A percentile compares a stretch with the other conserved stretches of the same genome.
These are phyloP conservation scores for Strobilomyces echinocephalus DNA, from an alignment of 768 basidiomycete species.

Conservation along the genomic window DNA sequence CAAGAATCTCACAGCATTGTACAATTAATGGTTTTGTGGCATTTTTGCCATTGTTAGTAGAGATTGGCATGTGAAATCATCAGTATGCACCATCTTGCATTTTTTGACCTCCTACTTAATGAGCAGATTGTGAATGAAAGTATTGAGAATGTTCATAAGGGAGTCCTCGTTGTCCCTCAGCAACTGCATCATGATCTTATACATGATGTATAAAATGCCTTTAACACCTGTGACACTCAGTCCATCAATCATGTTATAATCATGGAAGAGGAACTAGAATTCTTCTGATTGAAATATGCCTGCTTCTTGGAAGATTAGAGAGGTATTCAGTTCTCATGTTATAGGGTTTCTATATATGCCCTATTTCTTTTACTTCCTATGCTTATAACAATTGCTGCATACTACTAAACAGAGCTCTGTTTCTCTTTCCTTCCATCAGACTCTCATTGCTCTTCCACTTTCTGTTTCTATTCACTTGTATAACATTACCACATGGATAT, in stretches of 20 bases:
- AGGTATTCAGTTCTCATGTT: too few relatives aligned
- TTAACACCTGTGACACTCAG: constrained; percentile 92
- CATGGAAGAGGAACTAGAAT: too few relatives aligned
- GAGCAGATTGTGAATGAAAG: constrained; percentile 94
- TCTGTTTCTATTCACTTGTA: too few relatives aligned
- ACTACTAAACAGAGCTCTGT: too few relatives aligned
- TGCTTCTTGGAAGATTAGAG: too few relatives aligned
- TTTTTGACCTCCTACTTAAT: constrained; percentile 92
- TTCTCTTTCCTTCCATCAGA: too few relatives aligned
- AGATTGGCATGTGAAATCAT: not conserved
- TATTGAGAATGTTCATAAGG: constrained; percentile 91
- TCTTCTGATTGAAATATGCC: too few relatives aligned
- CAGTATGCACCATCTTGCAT: constrained; percentile 48
- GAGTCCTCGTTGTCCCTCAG: constrained; percentile 88
- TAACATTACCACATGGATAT: too few relatives aligned
- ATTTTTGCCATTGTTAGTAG: not conserved
- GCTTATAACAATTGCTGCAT: too few relatives aligned
- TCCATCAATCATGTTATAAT: constrained; percentile 89
- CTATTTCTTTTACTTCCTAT: too few relatives aligned
- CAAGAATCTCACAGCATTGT: constrained; percentile 43
- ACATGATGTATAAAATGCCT: constrained; percentile 87
- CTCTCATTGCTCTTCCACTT: too few relatives aligned
- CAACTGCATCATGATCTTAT: constrained; percentile 84
- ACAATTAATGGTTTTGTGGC: constrained; percentile 41
- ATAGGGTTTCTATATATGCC: too few relatives aligned